These are phyloP conservation scores for Candida ovalis DNA, from an alignment of 805 yeast species.

Conservation along the genomic window DNA sequence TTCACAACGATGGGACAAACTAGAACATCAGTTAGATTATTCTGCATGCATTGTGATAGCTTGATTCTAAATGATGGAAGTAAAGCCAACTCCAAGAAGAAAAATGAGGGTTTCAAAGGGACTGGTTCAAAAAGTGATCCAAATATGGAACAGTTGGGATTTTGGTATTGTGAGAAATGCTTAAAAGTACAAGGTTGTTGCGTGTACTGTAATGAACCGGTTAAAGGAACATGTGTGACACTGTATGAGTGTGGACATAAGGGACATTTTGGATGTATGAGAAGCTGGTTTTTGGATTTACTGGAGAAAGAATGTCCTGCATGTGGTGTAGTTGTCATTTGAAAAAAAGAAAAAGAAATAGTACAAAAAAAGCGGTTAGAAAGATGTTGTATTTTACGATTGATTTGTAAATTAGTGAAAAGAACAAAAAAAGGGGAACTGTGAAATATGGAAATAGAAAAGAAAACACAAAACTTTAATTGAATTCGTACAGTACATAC, in stretches of 20 bases:
- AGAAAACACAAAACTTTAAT: background rate
- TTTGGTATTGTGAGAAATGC: slow-evolving; percentile 84
- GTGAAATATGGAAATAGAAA: background rate
- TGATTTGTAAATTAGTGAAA: background rate
- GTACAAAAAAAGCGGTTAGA: background rate
- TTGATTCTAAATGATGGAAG: slow-evolving; percentile 54
- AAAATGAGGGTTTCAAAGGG: slow-evolving; percentile 10
- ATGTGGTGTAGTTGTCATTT: slow-evolving; percentile 36
- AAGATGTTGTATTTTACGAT: no score
- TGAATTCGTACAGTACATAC: background rate
- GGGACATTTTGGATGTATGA: slow-evolving; percentile 79
- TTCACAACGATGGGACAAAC: slow-evolving; percentile 35
- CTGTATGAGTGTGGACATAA: slow-evolving; percentile 77
- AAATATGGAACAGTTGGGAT: slow-evolving; percentile 48
- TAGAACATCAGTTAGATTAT: slow-evolving; percentile 45
- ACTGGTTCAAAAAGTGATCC: slow-evolving; percentile 17
- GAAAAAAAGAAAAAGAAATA: background rate
- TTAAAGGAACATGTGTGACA: slow-evolving; percentile 64
- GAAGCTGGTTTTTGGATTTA: slow-evolving; percentile 69
- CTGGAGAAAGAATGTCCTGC: slow-evolving; percentile 78
- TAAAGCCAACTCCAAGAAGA: slow-evolving; percentile 28
- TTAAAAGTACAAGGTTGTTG: slow-evolving; percentile 60
- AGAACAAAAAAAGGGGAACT: background rate
- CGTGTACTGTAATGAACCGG: slow-evolving; percentile 70
- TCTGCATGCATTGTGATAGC: slow-evolving; percentile 58